Percentiles rank a stretch among this genome's conserved stretches.
These are phyloP conservation scores for Trichophyton equinum DNA, from an alignment of 2,329 filamentous ascomycete species.

Conservation along the genomic window DNA sequence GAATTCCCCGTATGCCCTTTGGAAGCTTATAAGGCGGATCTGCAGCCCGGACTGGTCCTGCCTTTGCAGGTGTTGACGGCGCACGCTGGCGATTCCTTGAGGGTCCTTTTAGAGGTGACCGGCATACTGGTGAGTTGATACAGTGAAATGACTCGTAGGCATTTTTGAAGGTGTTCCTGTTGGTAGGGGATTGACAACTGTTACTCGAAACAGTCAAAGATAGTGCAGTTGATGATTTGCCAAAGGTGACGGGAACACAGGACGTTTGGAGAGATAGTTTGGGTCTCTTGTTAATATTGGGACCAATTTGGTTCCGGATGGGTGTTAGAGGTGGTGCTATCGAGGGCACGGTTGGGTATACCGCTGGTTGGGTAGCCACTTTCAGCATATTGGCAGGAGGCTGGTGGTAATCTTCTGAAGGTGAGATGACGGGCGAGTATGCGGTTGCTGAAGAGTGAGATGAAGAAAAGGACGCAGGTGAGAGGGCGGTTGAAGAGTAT, in stretches of 20 bases:
- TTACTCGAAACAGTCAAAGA: conserved; percentile 41
- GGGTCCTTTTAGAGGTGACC: conserved; percentile 18
- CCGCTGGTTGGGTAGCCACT: conserved; percentile 7
- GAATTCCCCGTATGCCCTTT: conserved; percentile 34
- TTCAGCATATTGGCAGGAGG: conserved; percentile 7
- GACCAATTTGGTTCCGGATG: neutral
- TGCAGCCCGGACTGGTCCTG: neutral
- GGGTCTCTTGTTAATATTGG: conserved; percentile 31
- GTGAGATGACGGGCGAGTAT: conserved; percentile 5
- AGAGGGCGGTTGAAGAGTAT: neutral
- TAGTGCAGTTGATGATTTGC: conserved; percentile 41
- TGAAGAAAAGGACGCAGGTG: neutral
- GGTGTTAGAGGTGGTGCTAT: conserved; percentile 12
- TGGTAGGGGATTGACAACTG: conserved; percentile 43
- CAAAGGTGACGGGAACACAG: conserved; percentile 38
- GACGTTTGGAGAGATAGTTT: conserved; percentile 51
- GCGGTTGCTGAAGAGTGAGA: conserved; percentile 4
- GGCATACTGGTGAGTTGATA: conserved; percentile 20
- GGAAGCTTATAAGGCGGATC: conserved; percentile 31
- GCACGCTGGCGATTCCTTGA: conserved; percentile 3
- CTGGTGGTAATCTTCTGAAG: neutral
- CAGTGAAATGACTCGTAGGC: conserved; percentile 38
- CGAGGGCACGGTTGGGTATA: conserved; percentile 1
- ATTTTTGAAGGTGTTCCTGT: conserved; percentile 50
- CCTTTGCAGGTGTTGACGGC: neutral